Evolutionary conservation across 371 early-diverging fungal species (phyloP).

Genomic region (Gilbertella persicaria): DNA sequence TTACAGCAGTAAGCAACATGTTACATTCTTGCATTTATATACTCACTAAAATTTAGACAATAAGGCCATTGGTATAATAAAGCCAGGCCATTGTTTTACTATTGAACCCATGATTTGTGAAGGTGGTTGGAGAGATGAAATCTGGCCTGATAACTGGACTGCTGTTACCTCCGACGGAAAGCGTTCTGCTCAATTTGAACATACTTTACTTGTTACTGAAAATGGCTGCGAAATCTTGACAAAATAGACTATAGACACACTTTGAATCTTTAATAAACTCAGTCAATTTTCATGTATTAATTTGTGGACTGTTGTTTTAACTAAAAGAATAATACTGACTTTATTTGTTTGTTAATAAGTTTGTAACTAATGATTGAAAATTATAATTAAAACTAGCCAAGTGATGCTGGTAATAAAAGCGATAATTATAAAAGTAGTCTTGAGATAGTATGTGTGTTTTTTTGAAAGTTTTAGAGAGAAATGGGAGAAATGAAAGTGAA

Average conservation of each 20-base stretch:
- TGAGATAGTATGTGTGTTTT: no score
- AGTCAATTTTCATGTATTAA: no score
- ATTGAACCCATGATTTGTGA: slow-evolving; percentile 98
- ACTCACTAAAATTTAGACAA: slow-evolving; percentile 54
- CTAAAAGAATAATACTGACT: no score
- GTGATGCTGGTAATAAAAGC: no score
- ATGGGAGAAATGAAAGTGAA: no score
- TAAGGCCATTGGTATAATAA: slow-evolving; percentile 93
- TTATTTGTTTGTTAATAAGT: no score
- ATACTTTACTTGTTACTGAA: slow-evolving; percentile 94
- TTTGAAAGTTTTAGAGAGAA: no score
- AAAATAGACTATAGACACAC: slow-evolving; percentile 16
- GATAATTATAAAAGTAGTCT: no score
- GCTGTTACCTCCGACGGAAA: slow-evolving; percentile 92
- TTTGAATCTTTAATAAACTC: no score
- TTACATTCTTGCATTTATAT: neutral
- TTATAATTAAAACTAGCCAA: no score
- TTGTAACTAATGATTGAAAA: no score
- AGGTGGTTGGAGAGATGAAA: slow-evolving; percentile 64
- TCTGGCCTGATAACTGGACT: slow-evolving; percentile 93
- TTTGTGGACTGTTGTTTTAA: no score
- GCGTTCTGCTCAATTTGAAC: slow-evolving; percentile 99
- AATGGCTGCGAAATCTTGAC: slow-evolving; percentile 92
- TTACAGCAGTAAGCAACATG: slow-evolving; percentile 71
- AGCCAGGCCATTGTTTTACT: slow-evolving; percentile 93